These are phyloP conservation scores for Penicillium atrosanguineum DNA, from an alignment of 495 filamentous ascomycete species.

Conservation along the genomic window DNA sequence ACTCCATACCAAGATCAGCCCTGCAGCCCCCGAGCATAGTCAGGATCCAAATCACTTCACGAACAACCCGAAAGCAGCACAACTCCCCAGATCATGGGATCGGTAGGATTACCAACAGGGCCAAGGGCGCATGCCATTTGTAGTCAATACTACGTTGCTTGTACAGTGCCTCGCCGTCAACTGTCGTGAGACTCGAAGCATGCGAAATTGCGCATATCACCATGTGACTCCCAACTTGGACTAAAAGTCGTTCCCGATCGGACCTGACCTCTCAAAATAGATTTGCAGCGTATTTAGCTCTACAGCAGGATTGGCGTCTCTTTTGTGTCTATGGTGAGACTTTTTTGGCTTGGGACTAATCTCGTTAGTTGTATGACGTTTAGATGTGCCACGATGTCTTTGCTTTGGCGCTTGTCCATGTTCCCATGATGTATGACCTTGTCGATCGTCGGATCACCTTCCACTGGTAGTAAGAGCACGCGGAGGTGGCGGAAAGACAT, in stretches of 20 bases:
- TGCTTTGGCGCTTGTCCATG: not conserved
- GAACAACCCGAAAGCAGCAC: not conserved
- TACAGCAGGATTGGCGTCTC: not conserved
- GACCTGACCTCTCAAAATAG: not conserved
- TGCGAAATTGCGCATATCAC: not conserved
- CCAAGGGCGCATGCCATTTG: not conserved
- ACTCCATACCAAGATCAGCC: slow-evolving; percentile 1
- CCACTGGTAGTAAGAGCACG: not conserved
- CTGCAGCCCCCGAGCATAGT: slow-evolving; percentile 1
- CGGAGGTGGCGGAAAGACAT: not conserved
- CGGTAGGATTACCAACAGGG: slow-evolving; percentile 11
- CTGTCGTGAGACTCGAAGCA: not conserved
- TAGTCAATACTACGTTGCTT: not conserved
- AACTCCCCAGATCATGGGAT: slow-evolving; percentile 13
- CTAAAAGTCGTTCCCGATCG: not conserved
- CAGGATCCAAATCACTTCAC: not conserved
- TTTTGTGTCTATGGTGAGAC: not conserved
- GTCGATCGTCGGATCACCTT: not conserved
- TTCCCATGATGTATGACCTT: not conserved
- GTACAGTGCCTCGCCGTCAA: not conserved
- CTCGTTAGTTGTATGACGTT: not conserved
- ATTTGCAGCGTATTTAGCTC: not conserved
- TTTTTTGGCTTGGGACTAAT: not conserved
- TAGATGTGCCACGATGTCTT: slow-evolving; percentile 1
- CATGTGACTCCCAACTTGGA: not conserved